Base-by-base conservation (phyloP, 352 stramenopile genomes). In the Phytophthora megakarya region DNA sequence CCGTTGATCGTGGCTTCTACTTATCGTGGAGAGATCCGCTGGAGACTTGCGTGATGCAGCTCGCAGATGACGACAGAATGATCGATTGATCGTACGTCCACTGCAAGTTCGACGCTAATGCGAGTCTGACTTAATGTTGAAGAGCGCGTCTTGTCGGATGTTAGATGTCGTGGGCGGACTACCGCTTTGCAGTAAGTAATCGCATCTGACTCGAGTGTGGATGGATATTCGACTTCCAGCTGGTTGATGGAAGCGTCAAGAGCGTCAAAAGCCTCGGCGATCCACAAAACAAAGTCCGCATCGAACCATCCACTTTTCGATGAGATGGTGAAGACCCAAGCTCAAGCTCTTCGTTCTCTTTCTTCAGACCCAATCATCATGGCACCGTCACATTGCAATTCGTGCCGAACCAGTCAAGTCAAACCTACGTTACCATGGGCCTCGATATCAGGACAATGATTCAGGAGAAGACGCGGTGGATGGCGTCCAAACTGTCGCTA, bases 401-500 rank as follows among this genome's bases (percentile, higher is more conserved):
- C 32, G 19, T 35, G 9, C 53, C 44, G 10, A 61, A 43, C 47
- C 42, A 58, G 11, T 58, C 19, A 60, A 52, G 28, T 18, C 26
- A 53, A 19, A 15, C 19, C 19, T 21, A 48, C 26, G 30, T 18
- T 19, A 53, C 56, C 3, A 73, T 67, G 63, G 59, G 53, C 4
- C 56, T 76, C 26, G 37, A 70, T 35, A 43, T 79, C 35, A 61
- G 58, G 62, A 43, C 11, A 15, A 28, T 55, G 5, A 44, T 79
- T 5, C 68, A 61, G 44, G 35, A 76, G 59, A 72, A 72, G 44
- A 72, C 58, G 47, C 62, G 53, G 11, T 76, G 67, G 62, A 58
- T 76, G 28, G 55, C 54, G 48, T 67, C 57, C 56, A 72, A 69
- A 42, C 46, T 72, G 1, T 71, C 62, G 46, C 59, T 79, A 12